Evolutionary conservation across 805 yeast species (phyloP), one percentile per base, ranked within the genome.

Genomic region (Isabelozyma pseudorhagii): DNA sequence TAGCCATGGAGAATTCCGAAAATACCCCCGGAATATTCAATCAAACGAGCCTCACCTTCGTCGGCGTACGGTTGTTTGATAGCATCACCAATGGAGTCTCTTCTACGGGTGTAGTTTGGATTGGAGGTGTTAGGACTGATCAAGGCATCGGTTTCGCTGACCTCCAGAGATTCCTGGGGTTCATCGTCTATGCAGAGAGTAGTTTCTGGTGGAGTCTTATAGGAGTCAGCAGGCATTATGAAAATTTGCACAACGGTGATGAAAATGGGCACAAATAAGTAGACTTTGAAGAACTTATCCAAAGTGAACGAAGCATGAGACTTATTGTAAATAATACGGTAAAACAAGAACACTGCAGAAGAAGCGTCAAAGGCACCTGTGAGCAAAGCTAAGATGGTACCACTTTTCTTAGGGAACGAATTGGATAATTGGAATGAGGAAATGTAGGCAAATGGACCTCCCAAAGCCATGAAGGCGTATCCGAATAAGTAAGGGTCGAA

Each of bases 301-400:
- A 80, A 54, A 7, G 71, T 65, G 61, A 80, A 78, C 1, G 63
- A 44, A 0, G 62, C 64, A 4, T 64, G 55, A 13, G 71, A 56
- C 13, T 52, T 57, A 42, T 59, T 55, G 63, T 76, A 80, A 31
- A 73, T 49, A 17, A 73, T 55, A 46, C 73, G 73, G 66, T 79
- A 80, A 44, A 78, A 44, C 58, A 80, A 66, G 57, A 92, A 92
- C 44, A 92, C 77, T 0, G 96, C 97, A n/a, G 96, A 83, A 1
- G 96, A 88, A 0, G 96, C 79, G 66, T 93, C 97, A 62, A 92
- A 91, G 0, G 97, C 91, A n/a, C 97, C 97, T 0, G 97, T 89
- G 9, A 80, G 60, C 41, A 80, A 64, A 18, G 84, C 84, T 55
- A 80, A 67, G 17, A 80, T 70, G 11, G 78, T 63, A 7, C 85